phyloP scores from a whole-genome alignment of 371 early-diverging fungal species.

The Rhizopus sp. region DNA sequence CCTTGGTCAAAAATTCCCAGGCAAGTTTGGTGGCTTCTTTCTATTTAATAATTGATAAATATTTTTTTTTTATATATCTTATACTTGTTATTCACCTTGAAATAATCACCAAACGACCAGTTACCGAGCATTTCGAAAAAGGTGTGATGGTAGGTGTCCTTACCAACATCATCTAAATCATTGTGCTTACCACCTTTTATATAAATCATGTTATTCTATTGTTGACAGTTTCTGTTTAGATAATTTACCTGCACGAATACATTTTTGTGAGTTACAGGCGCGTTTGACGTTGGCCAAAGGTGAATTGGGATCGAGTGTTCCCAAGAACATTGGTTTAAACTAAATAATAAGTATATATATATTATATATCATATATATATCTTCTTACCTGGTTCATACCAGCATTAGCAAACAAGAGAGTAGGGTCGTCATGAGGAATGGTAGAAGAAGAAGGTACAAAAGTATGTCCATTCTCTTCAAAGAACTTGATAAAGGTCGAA shows the following conservation, averaged over 20 bases:
- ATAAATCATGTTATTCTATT: background rate
- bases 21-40: conserved; percentile 77
- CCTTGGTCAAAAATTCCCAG: conserved; percentile 95
- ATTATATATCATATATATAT: background rate
- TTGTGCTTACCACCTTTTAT: conserved; percentile 99
- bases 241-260: conserved; percentile 94
- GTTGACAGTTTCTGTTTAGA: background rate
- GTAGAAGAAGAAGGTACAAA: conserved; percentile 92
- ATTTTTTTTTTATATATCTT: background rate
- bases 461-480: conserved; percentile 80
- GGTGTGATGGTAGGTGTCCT: conserved; percentile 99
- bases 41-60: conserved; percentile 15
- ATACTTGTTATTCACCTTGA: conserved; percentile 71
- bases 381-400: conserved; percentile 99
- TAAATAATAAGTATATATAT: conserved; percentile 16
- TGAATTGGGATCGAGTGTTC: conserved; percentile 91
- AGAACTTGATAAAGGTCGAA: conserved; percentile 91
- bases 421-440: conserved; percentile 97
- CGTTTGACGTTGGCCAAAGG: conserved; percentile 89
- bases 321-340: conserved; percentile 99
- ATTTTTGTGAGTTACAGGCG: conserved; percentile 98
- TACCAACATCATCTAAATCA: conserved; percentile 99
- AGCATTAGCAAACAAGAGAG: conserved; percentile 98
- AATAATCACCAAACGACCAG: conserved; percentile 99
- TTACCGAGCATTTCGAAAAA: conserved; percentile 99